Evolutionary conservation across 2,329 filamentous ascomycete genomes (phyloP).

Genomic region (Alternaria rosae): DNA sequence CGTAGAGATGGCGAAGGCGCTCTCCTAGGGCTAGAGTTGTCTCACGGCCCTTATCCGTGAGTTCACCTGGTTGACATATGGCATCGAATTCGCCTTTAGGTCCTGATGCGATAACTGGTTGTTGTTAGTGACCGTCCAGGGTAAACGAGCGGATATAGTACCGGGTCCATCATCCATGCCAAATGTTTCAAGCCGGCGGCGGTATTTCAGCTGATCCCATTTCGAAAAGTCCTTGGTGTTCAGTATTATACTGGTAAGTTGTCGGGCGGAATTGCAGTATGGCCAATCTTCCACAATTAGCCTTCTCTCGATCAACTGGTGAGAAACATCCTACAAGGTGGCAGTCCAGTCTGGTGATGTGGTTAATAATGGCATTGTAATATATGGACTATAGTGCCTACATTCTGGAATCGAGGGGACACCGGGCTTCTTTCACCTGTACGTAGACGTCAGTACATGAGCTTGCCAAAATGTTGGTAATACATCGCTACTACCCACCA

Average conservation of each 20-base stretch:
- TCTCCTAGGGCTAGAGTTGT: conserved; percentile 59
- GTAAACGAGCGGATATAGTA: conserved; percentile 3
- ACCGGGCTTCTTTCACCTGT: conserved; percentile 82
- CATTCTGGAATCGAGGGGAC: conserved; percentile 84
- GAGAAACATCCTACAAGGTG: conserved; percentile 36
- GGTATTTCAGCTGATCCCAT: conserved; percentile 68
- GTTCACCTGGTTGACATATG: conserved; percentile 66
- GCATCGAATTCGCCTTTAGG: conserved; percentile 74
- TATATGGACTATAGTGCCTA: conserved; percentile 47
- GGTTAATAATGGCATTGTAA: conserved; percentile 4
- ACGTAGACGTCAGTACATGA: conserved; percentile 8
- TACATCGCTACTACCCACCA: conserved; percentile 32
- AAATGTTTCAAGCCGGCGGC: conserved; percentile 84
- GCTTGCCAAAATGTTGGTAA: not conserved
- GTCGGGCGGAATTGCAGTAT: conserved; percentile 81
- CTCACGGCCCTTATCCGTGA: conserved; percentile 59
- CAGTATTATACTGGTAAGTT: conserved; percentile 70
- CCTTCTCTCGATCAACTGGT: not conserved
- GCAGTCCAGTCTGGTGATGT: conserved; percentile 37
- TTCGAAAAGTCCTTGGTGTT: conserved; percentile 59
- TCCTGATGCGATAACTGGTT: conserved; percentile 67
- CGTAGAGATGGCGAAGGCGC: conserved; percentile 58
- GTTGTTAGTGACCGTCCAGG: conserved; percentile 6
- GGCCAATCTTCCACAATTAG: conserved; percentile 71
- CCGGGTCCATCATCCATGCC: conserved; percentile 67